phyloP scores from a whole-genome alignment of 2,329 filamentous ascomycete species.

The Xylariaceae sp. region DNA sequence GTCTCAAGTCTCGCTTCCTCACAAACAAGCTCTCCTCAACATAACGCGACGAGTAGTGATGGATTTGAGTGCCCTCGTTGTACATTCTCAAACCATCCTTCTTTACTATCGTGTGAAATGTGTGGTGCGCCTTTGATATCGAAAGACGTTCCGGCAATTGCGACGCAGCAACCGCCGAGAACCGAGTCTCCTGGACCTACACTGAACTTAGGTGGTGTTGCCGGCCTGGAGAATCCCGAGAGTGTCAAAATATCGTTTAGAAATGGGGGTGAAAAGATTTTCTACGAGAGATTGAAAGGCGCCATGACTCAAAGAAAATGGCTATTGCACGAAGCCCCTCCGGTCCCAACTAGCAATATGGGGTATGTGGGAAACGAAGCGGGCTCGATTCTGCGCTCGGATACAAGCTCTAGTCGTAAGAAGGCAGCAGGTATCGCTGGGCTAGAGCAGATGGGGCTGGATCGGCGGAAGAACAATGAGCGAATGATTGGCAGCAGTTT shows the following conservation, averaged over 20 bases:
- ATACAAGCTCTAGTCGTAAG: constrained; percentile 33
- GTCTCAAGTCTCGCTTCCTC: constrained; percentile 6
- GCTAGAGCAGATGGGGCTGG: constrained; percentile 77
- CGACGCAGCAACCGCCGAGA: constrained; percentile 44
- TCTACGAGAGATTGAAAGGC: constrained; percentile 82
- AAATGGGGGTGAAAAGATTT: constrained; percentile 80
- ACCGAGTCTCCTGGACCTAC: constrained; percentile 76
- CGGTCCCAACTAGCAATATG: constrained; percentile 63
- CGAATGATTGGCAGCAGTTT: constrained; percentile 89
- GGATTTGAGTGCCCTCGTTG: constrained; percentile 73
- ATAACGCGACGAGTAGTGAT: constrained; percentile 17
- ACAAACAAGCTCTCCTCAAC: constrained; percentile 9
- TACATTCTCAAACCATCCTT: constrained; percentile 91
- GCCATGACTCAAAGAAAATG: constrained; percentile 92
- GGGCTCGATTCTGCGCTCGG: constrained; percentile 29
- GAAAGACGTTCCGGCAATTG: constrained; percentile 41
- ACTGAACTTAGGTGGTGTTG: constrained; percentile 42
- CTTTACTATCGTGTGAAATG: constrained; percentile 80
- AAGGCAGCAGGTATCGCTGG: constrained; percentile 86
- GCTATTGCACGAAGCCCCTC: constrained; percentile 85
- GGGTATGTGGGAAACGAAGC: constrained; percentile 36
- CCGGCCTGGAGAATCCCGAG: constrained; percentile 57
- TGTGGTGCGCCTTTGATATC: constrained; percentile 74
- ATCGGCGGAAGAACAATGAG: constrained; percentile 88
- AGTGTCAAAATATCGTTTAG: constrained; percentile 91